phyloP scores from a whole-genome alignment of 2,329 filamentous ascomycete species.

The Aspergillus sp. region DNA sequence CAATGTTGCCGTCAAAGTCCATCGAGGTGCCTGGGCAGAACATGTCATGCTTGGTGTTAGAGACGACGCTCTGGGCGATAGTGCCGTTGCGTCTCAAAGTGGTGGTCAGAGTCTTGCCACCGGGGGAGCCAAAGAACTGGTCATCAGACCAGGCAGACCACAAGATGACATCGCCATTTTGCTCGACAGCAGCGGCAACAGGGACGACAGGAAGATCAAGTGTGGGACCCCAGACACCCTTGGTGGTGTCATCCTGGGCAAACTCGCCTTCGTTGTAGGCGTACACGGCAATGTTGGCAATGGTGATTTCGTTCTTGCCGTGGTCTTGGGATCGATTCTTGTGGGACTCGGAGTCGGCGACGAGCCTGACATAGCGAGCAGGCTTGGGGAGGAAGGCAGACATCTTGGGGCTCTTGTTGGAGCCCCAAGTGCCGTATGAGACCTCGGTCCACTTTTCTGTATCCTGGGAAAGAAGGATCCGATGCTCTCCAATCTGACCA shows the following conservation, averaged over 20 bases:
- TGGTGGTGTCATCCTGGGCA: constrained; percentile 8
- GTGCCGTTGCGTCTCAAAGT: constrained; percentile 4
- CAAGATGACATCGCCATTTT: constrained; percentile 8
- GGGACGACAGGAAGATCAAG: constrained; percentile 23
- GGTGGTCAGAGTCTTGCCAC: constrained; percentile 13
- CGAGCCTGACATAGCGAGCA: constrained; percentile 11
- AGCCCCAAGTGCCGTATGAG: constrained; percentile 16
- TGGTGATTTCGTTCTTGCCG: constrained; percentile 5
- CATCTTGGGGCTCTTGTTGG: constrained; percentile 13
- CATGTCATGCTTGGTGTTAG: constrained; percentile 24
- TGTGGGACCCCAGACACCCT: constrained; percentile 20
- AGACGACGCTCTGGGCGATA: constrained; percentile 9
- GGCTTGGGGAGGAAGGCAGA: constrained; percentile 10
- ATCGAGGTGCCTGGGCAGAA: constrained; percentile 23
- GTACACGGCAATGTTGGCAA: constrained; percentile 9
- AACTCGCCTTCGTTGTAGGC: constrained; percentile 4
- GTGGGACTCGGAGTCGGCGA: constrained; percentile 13
- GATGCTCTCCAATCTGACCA: constrained; percentile 12
- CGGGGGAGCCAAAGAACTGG: constrained; percentile 9
- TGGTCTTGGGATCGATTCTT: not conserved
- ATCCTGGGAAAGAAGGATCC: constrained; percentile 5
- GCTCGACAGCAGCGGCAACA: constrained; percentile 16
- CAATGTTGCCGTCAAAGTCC: constrained; percentile 26
- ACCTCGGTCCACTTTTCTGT: constrained; percentile 9
- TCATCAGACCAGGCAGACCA: constrained; percentile 15